Conservation (phyloP, 345 rosid species). For the Euclidium syriacum region DNA sequence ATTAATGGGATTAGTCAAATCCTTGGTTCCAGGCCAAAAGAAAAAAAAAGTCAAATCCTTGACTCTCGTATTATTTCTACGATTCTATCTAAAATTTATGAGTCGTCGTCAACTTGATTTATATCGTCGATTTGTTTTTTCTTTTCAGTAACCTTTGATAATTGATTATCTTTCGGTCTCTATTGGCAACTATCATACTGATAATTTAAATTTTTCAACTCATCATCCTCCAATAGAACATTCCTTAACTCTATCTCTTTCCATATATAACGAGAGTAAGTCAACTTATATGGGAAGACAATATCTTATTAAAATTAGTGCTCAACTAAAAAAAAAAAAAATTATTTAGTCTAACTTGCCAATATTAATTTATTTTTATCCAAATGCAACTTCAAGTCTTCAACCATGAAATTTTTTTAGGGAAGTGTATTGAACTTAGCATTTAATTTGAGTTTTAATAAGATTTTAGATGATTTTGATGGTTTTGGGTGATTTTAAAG, state of each 20-base stretch:
- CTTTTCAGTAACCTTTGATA: neutral
- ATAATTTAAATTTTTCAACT: neutral
- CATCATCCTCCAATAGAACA: neutral
- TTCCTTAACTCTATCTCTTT: neutral
- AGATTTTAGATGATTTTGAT: too few species aligned
- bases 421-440: too few species aligned
- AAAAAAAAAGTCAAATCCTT: too few species aligned
- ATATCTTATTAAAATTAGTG: neutral
- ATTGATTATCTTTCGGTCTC: neutral
- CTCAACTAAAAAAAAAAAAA: neutral
- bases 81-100: too few species aligned
- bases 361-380: neutral
- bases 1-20: too few species aligned
- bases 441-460: too few species aligned
- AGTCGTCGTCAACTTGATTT: neutral
- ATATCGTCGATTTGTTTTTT: neutral
- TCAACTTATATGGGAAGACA: too few species aligned
- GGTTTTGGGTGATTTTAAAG: too few species aligned
- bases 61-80: too few species aligned
- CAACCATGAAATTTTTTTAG: neutral
- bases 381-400: neutral
- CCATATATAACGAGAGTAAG: too few species aligned
- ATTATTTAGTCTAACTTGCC: neutral
- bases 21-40: too few species aligned
- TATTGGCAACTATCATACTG: conserved; percentile 11